Base-by-base conservation (phyloP, 2,329 filamentous ascomycete species). In the Penicillium brevicompactum region DNA sequence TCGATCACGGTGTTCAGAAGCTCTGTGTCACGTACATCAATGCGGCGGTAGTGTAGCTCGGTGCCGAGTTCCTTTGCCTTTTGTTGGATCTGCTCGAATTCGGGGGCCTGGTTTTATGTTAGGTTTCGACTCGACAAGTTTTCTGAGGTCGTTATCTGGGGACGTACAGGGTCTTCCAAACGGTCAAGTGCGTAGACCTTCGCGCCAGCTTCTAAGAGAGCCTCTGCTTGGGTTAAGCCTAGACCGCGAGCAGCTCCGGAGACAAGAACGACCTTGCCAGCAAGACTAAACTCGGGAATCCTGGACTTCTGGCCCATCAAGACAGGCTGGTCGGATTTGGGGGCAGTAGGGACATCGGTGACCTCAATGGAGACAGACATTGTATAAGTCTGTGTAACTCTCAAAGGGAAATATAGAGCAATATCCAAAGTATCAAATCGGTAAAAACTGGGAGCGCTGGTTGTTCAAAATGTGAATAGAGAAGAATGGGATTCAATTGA, bases 1-100 rank as follows among this genome's bases (percentile, higher is more conserved):
- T 82, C 79, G 46, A 95, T 80, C 49, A 89, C 82, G 41, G 77
- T 78, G 70, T 92, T 87, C 44, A 96, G 80, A 38, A 80, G 74
- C 4, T 80, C 77, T 21, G 87, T 86, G 68, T 94, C 86, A 30
- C 90, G 85, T 16, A 96, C 90, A 69, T 96, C 92, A 56, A 92
- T 84, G 61, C 87, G 85, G 67, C 88, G 86, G 78, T 95, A 96
- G 50, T 86, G 81, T 42, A 94, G 74, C 46, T 82, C 83, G 1
- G 86, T 87, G 62, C 81, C 84, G n/a, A 91, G 80, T 67, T 88
- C 84, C 32, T 77, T 76, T 38, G 89, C 88, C 49, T 84, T 82
- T 59, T 82, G 78, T 49, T 88, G 86, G 51, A 92, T 81, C 38
- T 77, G 75, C 54, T 82, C 81, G 72, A 92, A 94, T 55, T 86